phyloP scores from a whole-genome alignment of 23 red algal species.

The Gracilaria gracilis region DNA sequence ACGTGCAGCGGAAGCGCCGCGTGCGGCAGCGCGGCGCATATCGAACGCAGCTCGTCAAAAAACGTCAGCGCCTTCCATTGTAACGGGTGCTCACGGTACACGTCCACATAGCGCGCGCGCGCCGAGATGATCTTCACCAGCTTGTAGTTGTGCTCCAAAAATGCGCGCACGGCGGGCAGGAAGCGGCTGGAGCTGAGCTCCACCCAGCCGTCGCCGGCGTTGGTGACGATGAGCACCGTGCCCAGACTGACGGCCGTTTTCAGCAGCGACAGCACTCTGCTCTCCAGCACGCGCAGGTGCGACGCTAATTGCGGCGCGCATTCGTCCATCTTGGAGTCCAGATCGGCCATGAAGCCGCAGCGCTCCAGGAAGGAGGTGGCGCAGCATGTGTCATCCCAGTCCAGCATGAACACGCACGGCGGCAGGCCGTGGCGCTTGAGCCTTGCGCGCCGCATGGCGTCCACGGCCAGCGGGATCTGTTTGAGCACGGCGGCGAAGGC shows the following conservation, averaged over 20 bases:
- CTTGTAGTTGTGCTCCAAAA: conserved; percentile 71
- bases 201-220: conserved; percentile 97
- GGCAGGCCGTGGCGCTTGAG: background rate
- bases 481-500: conserved; percentile 47
- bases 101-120: conserved; percentile 78
- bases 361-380: conserved; percentile 63
- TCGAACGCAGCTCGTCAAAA: conserved; percentile 64
- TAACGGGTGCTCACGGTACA: conserved; percentile 75
- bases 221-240: conserved; percentile 90
- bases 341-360: conserved; percentile 66
- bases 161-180: conserved; percentile 81
- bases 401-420: conserved; percentile 67
- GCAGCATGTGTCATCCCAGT: conserved; percentile 77
- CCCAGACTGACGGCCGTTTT: conserved; percentile 69
- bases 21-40: background rate
- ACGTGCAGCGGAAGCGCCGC: conserved; percentile 48
- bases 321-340: conserved; percentile 44
- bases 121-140: conserved; percentile 87
- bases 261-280: conserved; percentile 75
- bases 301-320: conserved; percentile 38
- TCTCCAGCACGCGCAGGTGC: conserved; percentile 70
- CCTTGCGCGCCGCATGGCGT: conserved; percentile 40
- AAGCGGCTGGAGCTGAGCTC: conserved; percentile 91
- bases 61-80: conserved; percentile 97
- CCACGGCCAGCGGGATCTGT: conserved; percentile 24